Evolutionary conservation across 768 basidiomycete species (phyloP).

Genomic region (Neoboletus subvelutipes): DNA sequence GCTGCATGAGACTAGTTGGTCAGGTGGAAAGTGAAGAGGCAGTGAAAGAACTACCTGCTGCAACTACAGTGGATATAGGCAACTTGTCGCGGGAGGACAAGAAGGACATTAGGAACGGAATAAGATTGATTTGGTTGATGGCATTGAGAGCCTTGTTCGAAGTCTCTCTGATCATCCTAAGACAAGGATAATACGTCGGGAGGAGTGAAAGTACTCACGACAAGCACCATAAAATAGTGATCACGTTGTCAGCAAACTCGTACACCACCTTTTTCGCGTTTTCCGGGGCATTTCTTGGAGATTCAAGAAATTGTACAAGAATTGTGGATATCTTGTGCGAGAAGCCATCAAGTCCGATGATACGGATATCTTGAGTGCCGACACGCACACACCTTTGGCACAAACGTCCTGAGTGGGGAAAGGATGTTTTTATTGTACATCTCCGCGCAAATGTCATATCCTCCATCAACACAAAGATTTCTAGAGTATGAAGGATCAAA

Average conservation of each 20-base stretch:
- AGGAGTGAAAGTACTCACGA: constrained; percentile 62
- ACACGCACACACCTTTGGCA: constrained; percentile 62
- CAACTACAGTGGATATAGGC: constrained; percentile 67
- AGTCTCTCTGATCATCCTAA: constrained; percentile 62
- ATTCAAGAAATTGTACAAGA: constrained; percentile 63
- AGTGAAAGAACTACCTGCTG: constrained; percentile 61
- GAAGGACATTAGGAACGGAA: constrained; percentile 91
- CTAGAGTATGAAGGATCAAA: constrained; percentile 40
- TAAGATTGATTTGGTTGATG: constrained; percentile 75
- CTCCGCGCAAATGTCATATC: constrained; percentile 92
- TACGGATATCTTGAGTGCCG: background rate
- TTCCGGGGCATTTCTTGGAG: constrained; percentile 63
- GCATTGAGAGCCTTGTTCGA: constrained; percentile 82
- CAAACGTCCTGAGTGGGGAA: constrained; percentile 67
- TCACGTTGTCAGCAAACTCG: constrained; percentile 88
- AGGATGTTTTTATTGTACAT: constrained; percentile 97
- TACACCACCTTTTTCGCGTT: constrained; percentile 75
- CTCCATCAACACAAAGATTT: constrained; percentile 93
- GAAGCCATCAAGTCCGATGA: background rate
- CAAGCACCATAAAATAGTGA: constrained; percentile 91
- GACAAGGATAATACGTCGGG: constrained; percentile 4
- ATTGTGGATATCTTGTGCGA: constrained; percentile 65
- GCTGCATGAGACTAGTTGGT: constrained; percentile 43
- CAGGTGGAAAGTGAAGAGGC: background rate
- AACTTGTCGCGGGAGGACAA: constrained; percentile 67